phyloP scores from a whole-genome alignment of 2,329 filamentous ascomycete species.

The Microdochium nivale region DNA sequence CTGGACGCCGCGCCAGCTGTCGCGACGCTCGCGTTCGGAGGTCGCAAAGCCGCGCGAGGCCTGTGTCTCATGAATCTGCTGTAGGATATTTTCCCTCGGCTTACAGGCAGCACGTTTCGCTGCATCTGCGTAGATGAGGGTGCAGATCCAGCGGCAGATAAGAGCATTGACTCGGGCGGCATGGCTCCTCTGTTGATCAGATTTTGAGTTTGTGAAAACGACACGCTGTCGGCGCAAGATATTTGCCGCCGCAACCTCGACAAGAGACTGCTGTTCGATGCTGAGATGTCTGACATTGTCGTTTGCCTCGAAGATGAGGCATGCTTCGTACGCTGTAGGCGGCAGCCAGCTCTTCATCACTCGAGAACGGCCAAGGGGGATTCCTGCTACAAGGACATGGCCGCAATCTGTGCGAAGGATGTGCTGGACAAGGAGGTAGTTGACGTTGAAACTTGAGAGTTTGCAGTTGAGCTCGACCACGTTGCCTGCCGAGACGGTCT shows the following conservation, averaged over 20 bases:
- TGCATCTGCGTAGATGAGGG: background rate
- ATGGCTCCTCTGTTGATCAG: background rate
- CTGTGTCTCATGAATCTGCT: background rate
- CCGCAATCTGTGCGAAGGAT: background rate
- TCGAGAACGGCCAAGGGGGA: background rate
- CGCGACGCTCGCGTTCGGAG: conserved; percentile 19
- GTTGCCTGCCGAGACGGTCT: background rate
- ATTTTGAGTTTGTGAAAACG: background rate
- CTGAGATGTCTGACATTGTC: background rate
- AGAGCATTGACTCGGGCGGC: background rate
- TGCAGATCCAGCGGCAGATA: background rate
- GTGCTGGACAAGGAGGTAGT: background rate
- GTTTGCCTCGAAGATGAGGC: background rate
- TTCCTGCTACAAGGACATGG: background rate
- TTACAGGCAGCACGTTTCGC: background rate
- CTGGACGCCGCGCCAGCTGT: conserved; percentile 26
- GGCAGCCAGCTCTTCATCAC: background rate
- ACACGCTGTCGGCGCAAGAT: background rate
- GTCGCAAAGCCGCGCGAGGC: conserved; percentile 2
- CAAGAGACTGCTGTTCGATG: background rate
- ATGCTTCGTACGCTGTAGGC: background rate
- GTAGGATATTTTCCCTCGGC: background rate
- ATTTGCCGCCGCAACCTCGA: background rate
- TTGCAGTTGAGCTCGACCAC: background rate
- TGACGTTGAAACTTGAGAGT: background rate